Conservation (phyloP, 2,329 filamentous ascomycete species). For the Tolypocladium inflatum region DNA sequence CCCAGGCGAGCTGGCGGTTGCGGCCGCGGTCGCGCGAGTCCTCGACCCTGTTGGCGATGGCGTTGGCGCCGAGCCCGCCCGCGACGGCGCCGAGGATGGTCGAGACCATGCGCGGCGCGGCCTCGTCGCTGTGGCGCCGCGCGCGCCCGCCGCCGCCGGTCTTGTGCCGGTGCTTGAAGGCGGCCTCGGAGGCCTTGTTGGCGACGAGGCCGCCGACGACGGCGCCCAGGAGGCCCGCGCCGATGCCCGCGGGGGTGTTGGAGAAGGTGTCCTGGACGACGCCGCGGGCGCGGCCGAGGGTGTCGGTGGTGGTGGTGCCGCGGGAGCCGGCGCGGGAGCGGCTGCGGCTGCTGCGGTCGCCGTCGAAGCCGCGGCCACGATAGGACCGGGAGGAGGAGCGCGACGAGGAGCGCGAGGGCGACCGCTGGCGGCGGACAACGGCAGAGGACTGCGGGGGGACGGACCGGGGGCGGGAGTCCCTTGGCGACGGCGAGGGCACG, state of each 20-base stretch:
- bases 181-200: constrained; percentile 34
- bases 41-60: constrained; percentile 34
- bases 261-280: constrained; percentile 38
- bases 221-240: constrained; percentile 42
- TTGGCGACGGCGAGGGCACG: constrained; percentile 11
- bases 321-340: constrained; percentile 4
- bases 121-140: constrained; percentile 16
- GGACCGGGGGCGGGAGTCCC: constrained; percentile 20
- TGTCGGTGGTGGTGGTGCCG: constrained; percentile 12
- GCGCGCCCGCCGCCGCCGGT: constrained; percentile 5
- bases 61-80: constrained; percentile 45
- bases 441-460: constrained; percentile 17
- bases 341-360: constrained; percentile 1
- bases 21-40: constrained; percentile 22
- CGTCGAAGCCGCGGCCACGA: constrained; percentile 6
- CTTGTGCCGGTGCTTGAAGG: constrained; percentile 20
- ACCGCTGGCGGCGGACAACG: constrained; percentile 6
- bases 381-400: constrained; percentile 16
- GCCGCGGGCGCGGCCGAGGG: constrained; percentile 29
- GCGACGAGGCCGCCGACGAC: constrained; percentile 45
- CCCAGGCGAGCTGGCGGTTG: constrained; percentile 23
- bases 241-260: constrained; percentile 36
- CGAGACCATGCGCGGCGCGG: constrained; percentile 28
- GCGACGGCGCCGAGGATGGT: constrained; percentile 46
- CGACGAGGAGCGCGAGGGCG: constrained; percentile 10